These are phyloP conservation scores for Colletotrichum plurivorum DNA, from an alignment of 2,329 filamentous ascomycete species.

Conservation along the genomic window DNA sequence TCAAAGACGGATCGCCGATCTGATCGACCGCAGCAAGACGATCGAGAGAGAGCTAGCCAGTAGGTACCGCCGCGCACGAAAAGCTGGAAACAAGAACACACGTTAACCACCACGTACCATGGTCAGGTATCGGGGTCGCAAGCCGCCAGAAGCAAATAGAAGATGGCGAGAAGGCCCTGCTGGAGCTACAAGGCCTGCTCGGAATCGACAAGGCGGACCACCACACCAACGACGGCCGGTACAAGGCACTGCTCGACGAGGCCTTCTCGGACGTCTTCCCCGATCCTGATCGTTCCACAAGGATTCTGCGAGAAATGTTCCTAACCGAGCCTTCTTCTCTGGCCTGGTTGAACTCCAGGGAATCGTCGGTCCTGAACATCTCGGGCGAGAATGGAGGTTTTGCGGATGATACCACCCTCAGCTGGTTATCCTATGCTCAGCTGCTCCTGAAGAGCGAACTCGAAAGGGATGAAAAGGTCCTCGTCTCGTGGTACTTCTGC, in stretches of 20 bases:
- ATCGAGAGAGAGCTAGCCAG: neutral
- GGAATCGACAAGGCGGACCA: neutral
- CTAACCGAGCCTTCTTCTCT: neutral
- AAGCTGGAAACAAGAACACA: neutral
- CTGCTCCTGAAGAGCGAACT: neutral
- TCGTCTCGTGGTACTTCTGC: neutral
- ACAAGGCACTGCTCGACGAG: neutral
- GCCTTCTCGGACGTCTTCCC: neutral
- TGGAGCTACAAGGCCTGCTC: neutral
- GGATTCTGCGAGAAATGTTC: neutral
- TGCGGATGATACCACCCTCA: neutral
- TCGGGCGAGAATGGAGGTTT: neutral
- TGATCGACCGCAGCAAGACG: neutral
- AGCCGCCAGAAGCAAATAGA: neutral
- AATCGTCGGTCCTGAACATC: neutral
- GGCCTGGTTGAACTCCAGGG: neutral
- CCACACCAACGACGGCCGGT: neutral
- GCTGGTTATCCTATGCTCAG: neutral
- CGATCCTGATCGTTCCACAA: neutral
- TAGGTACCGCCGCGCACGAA: neutral
- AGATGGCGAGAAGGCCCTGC: neutral
- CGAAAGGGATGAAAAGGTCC: neutral
- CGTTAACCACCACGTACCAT: neutral
- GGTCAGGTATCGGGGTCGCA: neutral
- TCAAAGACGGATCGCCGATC: neutral